Evolutionary conservation across 2,329 filamentous ascomycete species (phyloP).

Genomic region (Ophiostoma piceae): DNA sequence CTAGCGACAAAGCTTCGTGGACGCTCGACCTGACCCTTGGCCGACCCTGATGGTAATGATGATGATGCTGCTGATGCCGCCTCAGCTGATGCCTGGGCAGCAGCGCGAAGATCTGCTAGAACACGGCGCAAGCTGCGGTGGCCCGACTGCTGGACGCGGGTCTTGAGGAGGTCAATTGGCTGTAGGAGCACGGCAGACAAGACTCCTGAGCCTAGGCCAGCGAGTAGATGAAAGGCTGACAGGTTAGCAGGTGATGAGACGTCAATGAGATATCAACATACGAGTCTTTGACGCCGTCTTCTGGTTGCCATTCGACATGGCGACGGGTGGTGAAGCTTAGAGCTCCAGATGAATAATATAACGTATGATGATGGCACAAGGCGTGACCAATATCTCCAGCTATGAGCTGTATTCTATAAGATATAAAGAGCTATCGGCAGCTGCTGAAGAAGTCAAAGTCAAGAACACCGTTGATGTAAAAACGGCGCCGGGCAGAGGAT

Average conservation of each 20-base stretch:
- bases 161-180: conserved; percentile 93
- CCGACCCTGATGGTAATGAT: neutral
- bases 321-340: conserved; percentile 16
- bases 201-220: conserved; percentile 81
- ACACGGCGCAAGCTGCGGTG: conserved; percentile 63
- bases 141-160: conserved; percentile 83
- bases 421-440: no score
- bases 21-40: neutral
- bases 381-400: neutral
- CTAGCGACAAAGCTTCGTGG: conserved; percentile 42
- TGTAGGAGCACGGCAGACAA: conserved; percentile 86
- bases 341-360: neutral
- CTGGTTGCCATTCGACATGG: conserved; percentile 36
- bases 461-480: conserved; percentile 18
- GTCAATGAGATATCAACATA: conserved; percentile 24
- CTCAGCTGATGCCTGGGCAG: conserved; percentile 7
- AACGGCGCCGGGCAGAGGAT: conserved; percentile 18
- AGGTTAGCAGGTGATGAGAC: conserved; percentile 1
- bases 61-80: neutral
- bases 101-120: conserved; percentile 61
- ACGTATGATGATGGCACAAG: neutral
- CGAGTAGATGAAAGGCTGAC: conserved; percentile 76
- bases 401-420: no score
- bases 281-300: conserved; percentile 36
- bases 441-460: neutral